phyloP scores from a whole-genome alignment of 192 early-diverging fungal species.

The Lobosporangium transversale region DNA sequence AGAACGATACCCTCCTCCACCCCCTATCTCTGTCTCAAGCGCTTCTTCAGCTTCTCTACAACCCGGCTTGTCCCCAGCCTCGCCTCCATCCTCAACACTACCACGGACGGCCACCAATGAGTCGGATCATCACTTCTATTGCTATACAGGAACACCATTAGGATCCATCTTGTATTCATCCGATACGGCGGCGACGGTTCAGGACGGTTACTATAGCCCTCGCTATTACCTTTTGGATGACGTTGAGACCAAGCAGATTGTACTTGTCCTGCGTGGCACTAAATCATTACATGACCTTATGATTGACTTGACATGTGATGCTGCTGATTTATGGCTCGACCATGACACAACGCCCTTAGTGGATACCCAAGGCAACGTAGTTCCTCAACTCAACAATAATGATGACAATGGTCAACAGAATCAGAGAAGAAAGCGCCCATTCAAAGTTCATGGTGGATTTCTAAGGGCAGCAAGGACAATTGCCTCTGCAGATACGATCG shows the following conservation, averaged over 20 bases:
- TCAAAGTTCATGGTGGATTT: constrained; percentile 61
- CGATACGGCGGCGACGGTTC: constrained; percentile 35
- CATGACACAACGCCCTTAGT: constrained; percentile 43
- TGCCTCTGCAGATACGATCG: constrained; percentile 51
- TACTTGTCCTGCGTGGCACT: constrained; percentile 62
- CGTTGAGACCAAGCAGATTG: constrained; percentile 53
- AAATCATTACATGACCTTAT: constrained; percentile 59
- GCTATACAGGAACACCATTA: constrained; percentile 44
- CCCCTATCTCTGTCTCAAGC: constrained; percentile 4
- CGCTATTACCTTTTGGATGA: constrained; percentile 61
- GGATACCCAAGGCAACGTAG: constrained; percentile 23
- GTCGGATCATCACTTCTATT: constrained; percentile 27
- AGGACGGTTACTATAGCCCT: constrained; percentile 52
- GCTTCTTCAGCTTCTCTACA: not conserved
- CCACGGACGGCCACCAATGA: not conserved
- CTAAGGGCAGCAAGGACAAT: constrained; percentile 52
- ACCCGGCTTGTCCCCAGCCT: not conserved
- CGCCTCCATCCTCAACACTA: not conserved
- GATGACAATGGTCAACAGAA: not conserved
- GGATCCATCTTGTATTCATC: constrained; percentile 56
- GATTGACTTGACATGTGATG: constrained; percentile 63
- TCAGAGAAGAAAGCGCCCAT: constrained; percentile 22
- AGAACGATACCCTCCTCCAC: constrained; percentile 30
- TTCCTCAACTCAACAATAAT: not conserved
- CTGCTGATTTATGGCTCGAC: constrained; percentile 54